Percentiles rank a stretch among this genome's conserved stretches.
phyloP scores from a whole-genome alignment of 192 early-diverging fungal genomes.

The Phlyctochytrium planicorne region DNA sequence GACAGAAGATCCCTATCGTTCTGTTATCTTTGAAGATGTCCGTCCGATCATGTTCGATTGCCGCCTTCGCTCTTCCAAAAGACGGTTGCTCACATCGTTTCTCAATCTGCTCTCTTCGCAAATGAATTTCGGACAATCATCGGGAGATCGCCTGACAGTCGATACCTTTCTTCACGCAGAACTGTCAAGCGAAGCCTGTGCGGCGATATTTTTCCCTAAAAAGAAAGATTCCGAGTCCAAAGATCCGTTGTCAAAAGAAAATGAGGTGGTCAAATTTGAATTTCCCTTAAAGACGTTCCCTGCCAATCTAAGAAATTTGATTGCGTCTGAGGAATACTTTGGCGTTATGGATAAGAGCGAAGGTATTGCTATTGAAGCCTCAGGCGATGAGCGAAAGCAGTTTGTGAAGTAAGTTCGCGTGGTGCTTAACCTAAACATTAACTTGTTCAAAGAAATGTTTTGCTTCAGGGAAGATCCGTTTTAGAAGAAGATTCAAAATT shows the following conservation, averaged over 20 bases:
- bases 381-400: conserved; percentile 9
- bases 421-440: neutral
- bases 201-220: conserved; percentile 28
- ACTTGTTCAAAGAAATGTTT: conserved; percentile 15
- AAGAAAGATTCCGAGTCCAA: neutral
- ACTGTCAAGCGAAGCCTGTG: conserved; percentile 7
- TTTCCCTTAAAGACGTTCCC: conserved; percentile 18
- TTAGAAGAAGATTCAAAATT: neutral
- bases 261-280: neutral
- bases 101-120: conserved; percentile 27
- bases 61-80: neutral
- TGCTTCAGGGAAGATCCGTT: conserved; percentile 8
- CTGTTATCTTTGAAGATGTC: conserved; percentile 41
- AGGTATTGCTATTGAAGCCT: neutral
- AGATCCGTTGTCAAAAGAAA: neutral
- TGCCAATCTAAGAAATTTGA: neutral
- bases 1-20: conserved; percentile 32
- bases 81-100: conserved; percentile 31
- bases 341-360: neutral
- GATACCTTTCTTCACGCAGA: conserved; percentile 28
- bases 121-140: conserved; percentile 33
- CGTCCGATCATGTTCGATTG: conserved; percentile 34
- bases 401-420: conserved; percentile 10
- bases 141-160: conserved; percentile 13
- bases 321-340: neutral